Conservation (phyloP, 1,284 basidiomycete genomes). For the Rhodotorula mucilaginosa region DNA sequence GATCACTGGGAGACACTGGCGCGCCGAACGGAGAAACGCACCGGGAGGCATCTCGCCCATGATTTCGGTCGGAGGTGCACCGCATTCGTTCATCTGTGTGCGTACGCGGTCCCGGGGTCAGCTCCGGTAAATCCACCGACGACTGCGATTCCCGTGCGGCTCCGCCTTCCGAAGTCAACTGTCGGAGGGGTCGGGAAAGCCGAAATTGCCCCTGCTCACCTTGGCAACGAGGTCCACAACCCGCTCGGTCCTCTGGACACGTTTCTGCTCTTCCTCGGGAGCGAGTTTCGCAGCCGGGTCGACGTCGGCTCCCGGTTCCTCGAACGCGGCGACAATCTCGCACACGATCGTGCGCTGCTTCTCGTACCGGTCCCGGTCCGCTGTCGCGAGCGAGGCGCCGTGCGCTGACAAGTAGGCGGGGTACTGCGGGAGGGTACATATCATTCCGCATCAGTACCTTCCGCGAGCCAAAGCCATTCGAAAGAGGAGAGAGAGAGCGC, state of each 20-base stretch:
- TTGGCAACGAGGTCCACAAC: slow-evolving; percentile 73
- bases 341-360: slow-evolving; percentile 65
- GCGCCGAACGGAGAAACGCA: slow-evolving; percentile 21
- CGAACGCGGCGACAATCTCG: slow-evolving; percentile 71
- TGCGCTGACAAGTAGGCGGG: slow-evolving; percentile 69
- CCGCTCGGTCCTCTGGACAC: slow-evolving; percentile 57
- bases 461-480: too few relatives aligned
- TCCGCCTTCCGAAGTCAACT: too few relatives aligned
- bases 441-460: background rate
- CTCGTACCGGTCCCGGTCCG: slow-evolving; percentile 68
- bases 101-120: background rate
- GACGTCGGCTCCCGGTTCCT: slow-evolving; percentile 55
- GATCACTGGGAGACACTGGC: too few relatives aligned
- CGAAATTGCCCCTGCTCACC: slow-evolving; percentile 52
- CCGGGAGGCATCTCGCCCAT: slow-evolving; percentile 88
- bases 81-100: slow-evolving; percentile 73
- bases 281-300: slow-evolving; percentile 15
- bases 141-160: too few relatives aligned
- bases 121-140: too few relatives aligned
- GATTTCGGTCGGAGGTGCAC: slow-evolving; percentile 82
- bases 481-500: background rate
- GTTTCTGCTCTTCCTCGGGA: slow-evolving; percentile 60
- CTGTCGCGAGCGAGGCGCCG: slow-evolving; percentile 54
- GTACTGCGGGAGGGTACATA: slow-evolving; percentile 59
- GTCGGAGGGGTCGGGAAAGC: background rate